Evolutionary conservation across 2,329 filamentous ascomycete genomes (phyloP), one percentile per base, ranked within the genome.

Genomic region (Cordyceps javanica): DNA sequence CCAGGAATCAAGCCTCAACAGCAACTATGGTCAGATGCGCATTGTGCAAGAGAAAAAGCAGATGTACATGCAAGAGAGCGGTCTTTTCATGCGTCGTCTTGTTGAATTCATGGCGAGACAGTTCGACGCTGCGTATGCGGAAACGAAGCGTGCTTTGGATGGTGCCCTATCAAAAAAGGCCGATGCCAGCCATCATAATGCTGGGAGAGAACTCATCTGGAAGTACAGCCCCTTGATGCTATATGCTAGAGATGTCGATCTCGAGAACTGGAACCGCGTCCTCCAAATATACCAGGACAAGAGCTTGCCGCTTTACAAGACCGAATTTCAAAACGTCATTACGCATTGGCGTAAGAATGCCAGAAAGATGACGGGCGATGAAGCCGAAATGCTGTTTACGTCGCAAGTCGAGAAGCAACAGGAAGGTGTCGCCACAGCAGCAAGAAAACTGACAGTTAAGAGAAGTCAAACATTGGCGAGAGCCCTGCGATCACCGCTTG

Each of bases 21-120:
- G 82, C 53, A 89, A 91, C 66, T 91, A 88, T 61, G 90, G 90
- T 34, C 88, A 90, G 64, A 97, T 99, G 93, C 86, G 90, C 56
- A 92, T 96, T 41, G 84, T 99, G 26, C 90, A 91, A 64, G 91
- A 97, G 71, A 97, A 96, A 81, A 94, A 91, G 70, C 89, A 95
- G 62, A 87, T 90, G 68, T 99, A 97, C 67, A 78, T 87, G 58
- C 79, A 85, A 14, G 90, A 96, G 69, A 91, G 87, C 63, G 76
- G 80, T 23, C 74, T 82, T 55, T 97, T 97, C 69, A 81, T 96
- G 66, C 83, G 86, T 60, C 83, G 92, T 48, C 77, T 97, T 14
- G 86, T 89, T 62, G 86, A 90, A 54, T 93, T 92, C 69, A 88
- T 97, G 82, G 83, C 86, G 21, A 80, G 86, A 48, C 89, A 90